Evolutionary conservation across 2,329 filamentous ascomycete species (phyloP), one percentile per base, ranked within the genome.

Genomic region (Didymella segeticola): DNA sequence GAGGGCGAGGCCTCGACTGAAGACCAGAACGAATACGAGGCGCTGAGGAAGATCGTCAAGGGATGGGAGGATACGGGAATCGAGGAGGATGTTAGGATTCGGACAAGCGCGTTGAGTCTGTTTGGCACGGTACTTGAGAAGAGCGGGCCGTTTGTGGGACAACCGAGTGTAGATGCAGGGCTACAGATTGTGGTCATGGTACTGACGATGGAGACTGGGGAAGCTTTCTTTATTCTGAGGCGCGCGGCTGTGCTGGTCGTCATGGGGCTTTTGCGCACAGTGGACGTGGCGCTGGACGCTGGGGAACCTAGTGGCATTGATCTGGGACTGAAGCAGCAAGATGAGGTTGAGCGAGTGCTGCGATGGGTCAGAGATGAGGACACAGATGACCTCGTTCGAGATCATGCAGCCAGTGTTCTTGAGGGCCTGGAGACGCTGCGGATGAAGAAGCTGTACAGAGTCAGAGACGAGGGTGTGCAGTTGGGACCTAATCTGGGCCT

Each of bases 71-170:
- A 86, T 57, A 86, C 84, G 50, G 87, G 86, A 0, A 55, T 72
- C 0, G 81, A 81, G 53, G 89, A 91, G 69, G 89, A 91, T 65
- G 78, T 90, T 11, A 81, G 89, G 4, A 82, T 92, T 61, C 84
- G 89, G 1, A 77, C 87, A 12, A 90, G 88, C 19, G 86, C 88
- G 4, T 71, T 92, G 6, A 88, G 87, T 4, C 81, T 91, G 39
- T 78, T 91, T 36, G 82, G 83, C 0, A 75, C 75, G 1, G 79
- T 80, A 0, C 71, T 90, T 22, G 87, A 90, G 22, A 82, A 83
- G 1, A 57, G 66, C 19, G 69, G 84, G 0, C 69, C 75, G 6
- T 63, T 86, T 14, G 39, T 75, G 22, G 78, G 84, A 11, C 67
- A 73, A 33, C 41, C 38, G 7, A 61, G 50, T 8, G 53, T 74